Evolutionary conservation across 2,329 filamentous ascomycete species (phyloP).

Genomic region (Nemania diffusa): DNA sequence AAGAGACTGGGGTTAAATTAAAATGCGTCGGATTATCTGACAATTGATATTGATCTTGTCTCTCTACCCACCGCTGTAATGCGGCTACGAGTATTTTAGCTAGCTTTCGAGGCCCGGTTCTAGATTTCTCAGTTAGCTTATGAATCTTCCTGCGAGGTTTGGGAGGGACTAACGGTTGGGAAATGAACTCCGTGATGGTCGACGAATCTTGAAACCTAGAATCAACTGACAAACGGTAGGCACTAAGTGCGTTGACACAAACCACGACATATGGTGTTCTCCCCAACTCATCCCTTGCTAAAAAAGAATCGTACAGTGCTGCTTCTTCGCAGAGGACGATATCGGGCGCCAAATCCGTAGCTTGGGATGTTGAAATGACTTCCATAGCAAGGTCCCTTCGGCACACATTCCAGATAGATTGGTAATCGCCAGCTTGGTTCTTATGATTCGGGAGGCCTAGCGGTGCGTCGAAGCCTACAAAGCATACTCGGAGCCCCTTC

Average conservation of each 20-base stretch:
- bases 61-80: slow-evolving; percentile 31
- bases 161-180: slow-evolving; percentile 50
- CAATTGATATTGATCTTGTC: slow-evolving; percentile 9
- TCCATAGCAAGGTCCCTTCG: slow-evolving; percentile 28
- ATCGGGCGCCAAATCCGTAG: slow-evolving; percentile 34
- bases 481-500: slow-evolving; percentile 28
- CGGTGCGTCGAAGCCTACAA: slow-evolving; percentile 25
- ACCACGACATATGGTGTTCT: slow-evolving; percentile 48
- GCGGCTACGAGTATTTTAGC: slow-evolving; percentile 46
- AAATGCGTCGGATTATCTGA: slow-evolving; percentile 3
- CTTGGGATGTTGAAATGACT: slow-evolving; percentile 21
- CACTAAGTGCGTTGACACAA: slow-evolving; percentile 48
- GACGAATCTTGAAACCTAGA: slow-evolving; percentile 32
- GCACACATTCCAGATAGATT: slow-evolving; percentile 30
- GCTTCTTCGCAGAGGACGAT: slow-evolving; percentile 42
- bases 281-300: slow-evolving; percentile 6
- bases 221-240: slow-evolving; percentile 40
- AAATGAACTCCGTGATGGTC: slow-evolving; percentile 51
- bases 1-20: slow-evolving; percentile 1
- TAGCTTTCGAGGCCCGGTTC: slow-evolving; percentile 52
- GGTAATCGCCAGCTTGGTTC: slow-evolving; percentile 14
- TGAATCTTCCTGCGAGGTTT: neutral
- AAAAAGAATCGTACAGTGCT: slow-evolving; percentile 28
- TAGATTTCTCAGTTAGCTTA: slow-evolving; percentile 27
- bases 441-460: slow-evolving; percentile 18